Conservation (phyloP, 345 rosid genomes). For the Raphanus sativus region DNA sequence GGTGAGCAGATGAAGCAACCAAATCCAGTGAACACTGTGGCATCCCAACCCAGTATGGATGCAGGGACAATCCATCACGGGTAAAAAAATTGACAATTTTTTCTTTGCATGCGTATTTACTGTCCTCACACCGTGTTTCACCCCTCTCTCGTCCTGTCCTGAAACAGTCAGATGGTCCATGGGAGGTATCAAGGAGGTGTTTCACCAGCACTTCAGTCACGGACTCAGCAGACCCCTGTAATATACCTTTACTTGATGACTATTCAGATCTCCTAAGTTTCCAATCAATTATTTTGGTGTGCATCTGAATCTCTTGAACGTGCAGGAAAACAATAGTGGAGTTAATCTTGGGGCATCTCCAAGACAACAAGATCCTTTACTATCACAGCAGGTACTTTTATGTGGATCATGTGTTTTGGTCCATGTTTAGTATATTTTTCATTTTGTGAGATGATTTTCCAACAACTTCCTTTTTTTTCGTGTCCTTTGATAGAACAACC, state of each 20-base stretch:
- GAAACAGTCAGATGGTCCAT: conserved; percentile 76
- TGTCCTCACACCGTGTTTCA: conserved; percentile 17
- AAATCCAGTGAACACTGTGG: conserved; percentile 64
- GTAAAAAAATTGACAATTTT: conserved; percentile 43
- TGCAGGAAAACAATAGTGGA: too few relatives aligned
- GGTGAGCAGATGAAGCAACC: conserved; percentile 83
- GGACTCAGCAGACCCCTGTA: conserved; percentile 50
- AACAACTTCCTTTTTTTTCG: conserved; percentile 14
- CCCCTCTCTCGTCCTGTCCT: background rate
- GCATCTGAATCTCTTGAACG: background rate
- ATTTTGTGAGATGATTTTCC: conserved; percentile 22
- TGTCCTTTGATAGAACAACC: too few relatives aligned
- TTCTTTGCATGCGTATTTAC: background rate
- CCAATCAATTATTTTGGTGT: conserved; percentile 19
- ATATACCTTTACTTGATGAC: conserved; percentile 12
- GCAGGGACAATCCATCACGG: conserved; percentile 76
- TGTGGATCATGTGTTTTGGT: conserved; percentile 25
- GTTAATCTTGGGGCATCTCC: too few relatives aligned
- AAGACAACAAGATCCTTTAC: conserved; percentile 57
- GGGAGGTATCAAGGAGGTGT: conserved; percentile 74
- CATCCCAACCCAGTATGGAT: conserved; percentile 80
- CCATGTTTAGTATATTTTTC: conserved; percentile 2
- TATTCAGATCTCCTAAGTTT: conserved; percentile 19
- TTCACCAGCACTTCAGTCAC: conserved; percentile 76
- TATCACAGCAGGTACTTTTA: conserved; percentile 67